These are phyloP conservation scores for Populus ilicifolia DNA, from an alignment of 345 rosid genomes.

Conservation along the genomic window DNA sequence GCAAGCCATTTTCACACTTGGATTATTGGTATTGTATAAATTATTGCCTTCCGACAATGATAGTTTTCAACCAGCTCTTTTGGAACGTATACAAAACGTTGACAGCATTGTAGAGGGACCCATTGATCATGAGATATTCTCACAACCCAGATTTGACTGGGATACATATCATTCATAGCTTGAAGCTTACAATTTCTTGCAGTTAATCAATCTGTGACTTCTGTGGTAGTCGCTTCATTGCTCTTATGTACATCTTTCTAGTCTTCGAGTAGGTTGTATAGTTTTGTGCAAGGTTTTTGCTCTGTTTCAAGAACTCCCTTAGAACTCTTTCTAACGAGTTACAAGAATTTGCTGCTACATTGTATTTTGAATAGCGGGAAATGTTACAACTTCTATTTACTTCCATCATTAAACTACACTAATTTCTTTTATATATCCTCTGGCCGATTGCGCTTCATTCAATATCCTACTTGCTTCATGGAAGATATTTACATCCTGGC, in stretches of 20 bases:
- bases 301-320: neutral
- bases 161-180: slow-evolving; percentile 51
- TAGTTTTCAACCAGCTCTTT: slow-evolving; percentile 58
- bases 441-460: neutral
- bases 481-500: neutral
- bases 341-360: neutral
- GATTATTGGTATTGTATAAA: slow-evolving; percentile 76
- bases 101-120: slow-evolving; percentile 79
- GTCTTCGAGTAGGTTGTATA: neutral
- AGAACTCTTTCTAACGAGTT: neutral
- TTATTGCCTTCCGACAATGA: slow-evolving; percentile 72
- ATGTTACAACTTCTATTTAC: neutral
- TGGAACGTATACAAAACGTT: slow-evolving; percentile 66
- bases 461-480: neutral
- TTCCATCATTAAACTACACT: neutral
- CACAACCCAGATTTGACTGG: slow-evolving; percentile 93
- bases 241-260: too few relatives aligned
- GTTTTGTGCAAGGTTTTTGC: neutral
- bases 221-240: neutral
- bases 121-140: slow-evolving; percentile 81
- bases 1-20: slow-evolving; percentile 94
- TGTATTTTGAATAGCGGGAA: neutral
- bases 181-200: slow-evolving; percentile 8
- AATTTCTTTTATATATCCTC: neutral
- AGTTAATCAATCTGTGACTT: slow-evolving; percentile 16